Evolutionary conservation across 2,329 filamentous ascomycete genomes (phyloP).

Genomic region (Aureobasidium namibiae): DNA sequence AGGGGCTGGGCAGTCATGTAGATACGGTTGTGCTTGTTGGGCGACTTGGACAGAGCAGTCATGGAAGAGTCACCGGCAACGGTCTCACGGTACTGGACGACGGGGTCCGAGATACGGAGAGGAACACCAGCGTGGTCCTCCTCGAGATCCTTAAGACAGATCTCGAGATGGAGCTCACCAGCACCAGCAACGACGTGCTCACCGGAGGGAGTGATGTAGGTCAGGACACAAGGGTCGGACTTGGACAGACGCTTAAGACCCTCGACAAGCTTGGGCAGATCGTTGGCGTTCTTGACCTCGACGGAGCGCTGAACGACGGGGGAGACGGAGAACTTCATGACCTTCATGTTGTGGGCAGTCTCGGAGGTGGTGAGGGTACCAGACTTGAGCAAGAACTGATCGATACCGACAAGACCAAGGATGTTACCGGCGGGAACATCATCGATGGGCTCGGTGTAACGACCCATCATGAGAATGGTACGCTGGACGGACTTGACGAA

Average conservation of each 20-base stretch:
- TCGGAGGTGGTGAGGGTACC: conserved; percentile 97
- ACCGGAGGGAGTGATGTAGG: conserved; percentile 79
- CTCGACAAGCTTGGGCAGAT: conserved; percentile 98
- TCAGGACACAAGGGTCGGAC: conserved; percentile 97
- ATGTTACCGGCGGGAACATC: conserved; percentile 99
- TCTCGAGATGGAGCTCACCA: conserved; percentile 98
- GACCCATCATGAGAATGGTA: conserved; percentile 99
- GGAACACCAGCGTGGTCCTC: conserved; percentile 98
- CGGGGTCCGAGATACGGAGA: conserved; percentile 94
- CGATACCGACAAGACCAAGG: conserved; percentile 96
- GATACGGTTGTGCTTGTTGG: conserved; percentile 99
- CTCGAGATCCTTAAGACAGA: conserved; percentile 99
- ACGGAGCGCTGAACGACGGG: conserved; percentile 98
- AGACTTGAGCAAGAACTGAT: conserved; percentile 99
- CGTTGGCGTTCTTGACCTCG: conserved; percentile 99
- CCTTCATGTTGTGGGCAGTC: conserved; percentile 98
- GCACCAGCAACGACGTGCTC: conserved; percentile 99
- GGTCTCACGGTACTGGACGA: conserved; percentile 98
- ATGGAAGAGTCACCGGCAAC: conserved; percentile 80
- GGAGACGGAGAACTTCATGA: conserved; percentile 99
- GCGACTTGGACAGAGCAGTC: conserved; percentile 96
- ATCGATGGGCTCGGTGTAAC: conserved; percentile 97
- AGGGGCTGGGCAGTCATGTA: conserved; percentile 92
- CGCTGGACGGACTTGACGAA: conserved; percentile 99
- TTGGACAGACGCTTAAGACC: conserved; percentile 99